phyloP scores from a whole-genome alignment of 2,329 filamentous ascomycete genomes.

The Epichloe festucae region DNA sequence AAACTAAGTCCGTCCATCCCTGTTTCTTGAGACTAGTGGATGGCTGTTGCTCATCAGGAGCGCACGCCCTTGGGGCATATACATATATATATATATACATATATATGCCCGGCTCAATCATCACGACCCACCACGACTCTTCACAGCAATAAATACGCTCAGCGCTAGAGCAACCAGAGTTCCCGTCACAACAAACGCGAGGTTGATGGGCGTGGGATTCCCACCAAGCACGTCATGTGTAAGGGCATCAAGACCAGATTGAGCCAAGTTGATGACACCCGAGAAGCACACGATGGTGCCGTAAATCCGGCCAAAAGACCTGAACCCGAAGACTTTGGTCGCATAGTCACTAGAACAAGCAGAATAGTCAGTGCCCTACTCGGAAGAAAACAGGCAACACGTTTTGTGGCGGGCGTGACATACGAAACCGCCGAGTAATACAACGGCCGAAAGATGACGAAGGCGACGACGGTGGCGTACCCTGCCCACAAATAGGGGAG shows the following conservation, averaged over 20 bases:
- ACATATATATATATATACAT: too few species aligned
- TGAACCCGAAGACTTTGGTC: slow-evolving; percentile 70
- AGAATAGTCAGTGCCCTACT: slow-evolving; percentile 3
- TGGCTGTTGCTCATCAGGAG: too few species aligned
- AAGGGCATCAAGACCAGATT: slow-evolving; percentile 55
- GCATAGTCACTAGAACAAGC: slow-evolving; percentile 44
- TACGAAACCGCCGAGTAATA: slow-evolving; percentile 65
- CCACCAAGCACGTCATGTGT: slow-evolving; percentile 39
- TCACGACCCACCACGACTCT: too few species aligned
- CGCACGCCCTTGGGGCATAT: too few species aligned
- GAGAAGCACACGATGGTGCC: slow-evolving; percentile 62
- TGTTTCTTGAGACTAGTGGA: too few species aligned
- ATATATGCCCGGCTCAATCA: too few species aligned
- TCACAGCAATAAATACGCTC: not conserved
- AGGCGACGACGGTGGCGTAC: slow-evolving; percentile 54
- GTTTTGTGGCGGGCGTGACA: slow-evolving; percentile 10
- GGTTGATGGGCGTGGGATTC: slow-evolving; percentile 52
- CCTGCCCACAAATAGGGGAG: slow-evolving; percentile 48
- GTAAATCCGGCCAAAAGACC: slow-evolving; percentile 71
- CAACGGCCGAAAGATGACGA: slow-evolving; percentile 59
- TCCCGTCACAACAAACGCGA: slow-evolving; percentile 39
- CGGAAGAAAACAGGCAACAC: not conserved
- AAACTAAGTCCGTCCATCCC: too few species aligned
- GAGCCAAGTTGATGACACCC: slow-evolving; percentile 57
- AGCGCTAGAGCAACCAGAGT: slow-evolving; percentile 13